Base-by-base conservation (phyloP, 2,329 filamentous ascomycete genomes). In the Gaeumannomyces tritici region DNA sequence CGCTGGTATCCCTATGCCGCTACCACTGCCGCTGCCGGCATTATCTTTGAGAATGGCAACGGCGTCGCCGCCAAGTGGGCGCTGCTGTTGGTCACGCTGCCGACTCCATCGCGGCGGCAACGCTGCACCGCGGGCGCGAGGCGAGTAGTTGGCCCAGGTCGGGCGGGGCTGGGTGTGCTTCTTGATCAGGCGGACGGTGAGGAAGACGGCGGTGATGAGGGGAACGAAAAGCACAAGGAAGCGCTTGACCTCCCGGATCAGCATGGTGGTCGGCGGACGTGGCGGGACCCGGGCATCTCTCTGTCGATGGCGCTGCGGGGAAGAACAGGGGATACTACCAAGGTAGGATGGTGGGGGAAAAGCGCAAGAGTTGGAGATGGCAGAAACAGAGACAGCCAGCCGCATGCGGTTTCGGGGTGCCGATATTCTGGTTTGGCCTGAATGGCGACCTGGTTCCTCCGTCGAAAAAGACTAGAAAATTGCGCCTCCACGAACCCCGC, bases 171-270 rank as follows among this genome's bases (percentile, higher is more conserved):
- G 54, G 21, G 60, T 57, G 54, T 61, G 60, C 29, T 61, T 61
- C 29, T 27, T 29, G 28, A 61, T 56, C 21, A 61, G 60, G 21
- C 60, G 60, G 54, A 61, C 35, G 11, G 51, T 61, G 24, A 61
- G 60, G 60, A 61, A 42, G 28, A 61, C 55, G 60, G 60, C 60
- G 15, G 60, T 61, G 24, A 61, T 55, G 28, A 61, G 54, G 54
- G 60, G 60, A 5, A 61, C 31, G 31, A 56, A 56, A 26, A 61
- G 51, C 51, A 61, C 60, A n/a, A 61, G 2, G 24, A 61, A 61
- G n/a, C 60, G 60, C 60, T 28, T 56, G 1, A 55, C 24, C 8
- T 61, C 60, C 54, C 51, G 54, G 29, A 42, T 42, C 29, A 61
- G 7, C 60, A 61, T 61, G 51, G 24, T 61, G 18, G 31, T 27